Evolutionary conservation across 192 early-diverging fungal genomes (phyloP).

Genomic region (Chytriomyces sp.): DNA sequence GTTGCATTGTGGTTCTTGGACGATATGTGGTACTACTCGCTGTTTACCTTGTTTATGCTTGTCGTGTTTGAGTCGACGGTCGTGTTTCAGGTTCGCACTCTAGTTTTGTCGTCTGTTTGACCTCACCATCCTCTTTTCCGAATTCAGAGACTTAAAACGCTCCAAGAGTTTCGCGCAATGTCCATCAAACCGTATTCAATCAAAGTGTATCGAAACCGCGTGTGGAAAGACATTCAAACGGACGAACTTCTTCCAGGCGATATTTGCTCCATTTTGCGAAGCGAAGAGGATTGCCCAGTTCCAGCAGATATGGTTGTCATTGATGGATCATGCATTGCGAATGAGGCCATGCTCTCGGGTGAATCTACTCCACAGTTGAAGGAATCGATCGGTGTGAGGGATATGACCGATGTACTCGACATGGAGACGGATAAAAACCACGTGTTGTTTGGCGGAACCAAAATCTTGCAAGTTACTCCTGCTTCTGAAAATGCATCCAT

Average conservation of each 20-base stretch:
- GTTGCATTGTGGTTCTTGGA: constrained; percentile 98
- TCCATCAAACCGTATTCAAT: constrained; percentile 89
- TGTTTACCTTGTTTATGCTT: constrained; percentile 97
- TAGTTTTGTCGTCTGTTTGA: not conserved
- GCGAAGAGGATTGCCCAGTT: constrained; percentile 89
- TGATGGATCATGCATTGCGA: constrained; percentile 94
- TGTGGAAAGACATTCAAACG: constrained; percentile 80
- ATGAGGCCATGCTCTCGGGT: constrained; percentile 99
- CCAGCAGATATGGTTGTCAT: constrained; percentile 95
- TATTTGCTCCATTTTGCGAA: constrained; percentile 87
- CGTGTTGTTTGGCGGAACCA: constrained; percentile 95
- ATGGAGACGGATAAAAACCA: constrained; percentile 85
- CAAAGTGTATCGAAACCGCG: constrained; percentile 74
- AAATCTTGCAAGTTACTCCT: constrained; percentile 93
- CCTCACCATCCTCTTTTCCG: not conserved
- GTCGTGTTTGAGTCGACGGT: constrained; percentile 97
- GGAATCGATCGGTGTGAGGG: constrained; percentile 83
- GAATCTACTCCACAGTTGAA: constrained; percentile 99
- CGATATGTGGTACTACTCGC: constrained; percentile 99
- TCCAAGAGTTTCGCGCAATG: constrained; percentile 96
- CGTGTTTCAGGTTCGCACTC: constrained; percentile 79
- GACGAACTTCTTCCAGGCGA: constrained; percentile 95
- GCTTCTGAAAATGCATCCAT: constrained; percentile 30
- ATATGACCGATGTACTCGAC: constrained; percentile 78
- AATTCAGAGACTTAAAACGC: constrained; percentile 83